These are phyloP conservation scores for Calonectria honghensis DNA, from an alignment of 2,329 filamentous ascomycete species.

Conservation along the genomic window DNA sequence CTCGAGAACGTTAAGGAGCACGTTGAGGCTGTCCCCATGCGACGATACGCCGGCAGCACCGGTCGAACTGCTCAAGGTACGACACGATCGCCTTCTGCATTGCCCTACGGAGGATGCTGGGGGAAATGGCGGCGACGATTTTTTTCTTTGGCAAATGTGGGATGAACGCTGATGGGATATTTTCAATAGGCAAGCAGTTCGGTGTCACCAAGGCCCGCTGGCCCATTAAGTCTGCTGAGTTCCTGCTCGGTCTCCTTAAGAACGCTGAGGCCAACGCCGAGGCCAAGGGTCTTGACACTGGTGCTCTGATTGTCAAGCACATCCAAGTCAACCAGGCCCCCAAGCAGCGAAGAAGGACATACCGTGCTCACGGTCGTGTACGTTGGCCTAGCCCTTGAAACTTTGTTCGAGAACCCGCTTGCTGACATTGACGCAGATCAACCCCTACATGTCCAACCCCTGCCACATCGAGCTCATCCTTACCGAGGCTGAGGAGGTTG, in stretches of 20 bases:
- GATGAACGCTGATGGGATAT: slow-evolving; percentile 54
- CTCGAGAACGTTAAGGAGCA: slow-evolving; percentile 98
- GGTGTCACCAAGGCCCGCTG: slow-evolving; percentile 98
- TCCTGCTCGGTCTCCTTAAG: slow-evolving; percentile 97
- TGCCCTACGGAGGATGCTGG: background rate
- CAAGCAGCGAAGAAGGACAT: slow-evolving; percentile 99
- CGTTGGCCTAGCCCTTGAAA: slow-evolving; percentile 64
- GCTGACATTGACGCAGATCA: slow-evolving; percentile 81
- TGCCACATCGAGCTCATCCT: slow-evolving; percentile 99
- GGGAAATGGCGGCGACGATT: background rate
- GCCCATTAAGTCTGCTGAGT: slow-evolving; percentile 99
- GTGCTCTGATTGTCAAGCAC: slow-evolving; percentile 99
- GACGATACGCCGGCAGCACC: slow-evolving; percentile 96
- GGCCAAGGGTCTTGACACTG: slow-evolving; percentile 97
- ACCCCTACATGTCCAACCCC: slow-evolving; percentile 99
- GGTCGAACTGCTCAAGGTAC: slow-evolving; percentile 98
- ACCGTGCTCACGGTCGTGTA: slow-evolving; percentile 99
- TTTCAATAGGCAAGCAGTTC: slow-evolving; percentile 91
- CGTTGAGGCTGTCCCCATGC: slow-evolving; percentile 98
- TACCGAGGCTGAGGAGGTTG: slow-evolving; percentile 96
- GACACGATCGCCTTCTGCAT: slow-evolving; percentile 61
- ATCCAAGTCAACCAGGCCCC: slow-evolving; percentile 99
- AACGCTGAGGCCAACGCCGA: slow-evolving; percentile 98
- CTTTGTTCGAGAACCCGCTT: background rate
- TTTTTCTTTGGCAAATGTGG: slow-evolving; percentile 18